Evolutionary conservation across 1,284 basidiomycete species (phyloP), one percentile per base, ranked within the genome.

Genomic region (Blastosporella zonata): DNA sequence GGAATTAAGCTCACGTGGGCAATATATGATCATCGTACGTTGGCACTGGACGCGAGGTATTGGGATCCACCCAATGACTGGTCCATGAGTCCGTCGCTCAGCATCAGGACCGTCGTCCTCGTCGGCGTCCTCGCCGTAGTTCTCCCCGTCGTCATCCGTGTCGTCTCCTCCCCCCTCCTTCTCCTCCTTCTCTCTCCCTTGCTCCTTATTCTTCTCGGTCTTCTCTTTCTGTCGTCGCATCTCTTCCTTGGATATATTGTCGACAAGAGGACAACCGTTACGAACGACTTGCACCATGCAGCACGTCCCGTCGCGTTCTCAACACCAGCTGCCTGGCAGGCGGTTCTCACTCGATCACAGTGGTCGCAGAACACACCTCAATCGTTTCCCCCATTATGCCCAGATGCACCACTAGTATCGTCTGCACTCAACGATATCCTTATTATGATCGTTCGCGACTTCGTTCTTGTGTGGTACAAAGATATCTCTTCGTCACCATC

Each of bases 301-400:
- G 81, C 88, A 9, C 76, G 79, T 29, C 87, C 87, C 0, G 73
- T 93, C 40, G 77, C 80, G 2, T 94, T 95, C 70, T 90, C 90
- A 6, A 92, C 90, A 1, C 88, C 90, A 10, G 91, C 93, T 46
- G 91, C 92, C 34, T 95, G 92, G 92, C 87, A 93, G 61, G 90
- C 85, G 0, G 85, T 91, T 34, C 73, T 90, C 37, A 93, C 82
- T 34, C 81, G 90, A 21, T 87, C 87, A 7, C 81, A 86, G 62
- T 95, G 92, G 92, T 89, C 86, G 2, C 78, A 84, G 59, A 84
- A 74, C 60, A 72, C 75, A 8, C 79, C 79, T 2, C 83, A 82
- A 59, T 74, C 77, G n/a, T 72, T 84, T 21, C 73, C 82, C 1
- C 76, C 81, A 22, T 67, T 87, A 27, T 74, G 74, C 53, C 83